Base-by-base conservation (phyloP, 352 stramenopile species). In the Hyaloperonospora brassicae region DNA sequence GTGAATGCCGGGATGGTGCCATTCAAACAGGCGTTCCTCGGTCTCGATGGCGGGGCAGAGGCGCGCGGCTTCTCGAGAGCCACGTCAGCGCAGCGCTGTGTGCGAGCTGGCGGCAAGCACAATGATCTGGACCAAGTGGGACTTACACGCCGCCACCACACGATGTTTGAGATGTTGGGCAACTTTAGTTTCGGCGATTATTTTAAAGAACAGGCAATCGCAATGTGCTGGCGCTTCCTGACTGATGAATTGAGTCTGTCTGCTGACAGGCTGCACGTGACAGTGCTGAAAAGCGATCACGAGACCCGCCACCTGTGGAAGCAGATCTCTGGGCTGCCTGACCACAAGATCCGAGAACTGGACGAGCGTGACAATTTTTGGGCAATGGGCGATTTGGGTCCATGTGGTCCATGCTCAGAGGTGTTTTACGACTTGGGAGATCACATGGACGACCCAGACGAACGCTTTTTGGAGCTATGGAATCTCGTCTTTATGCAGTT, bases 401-500 rank as follows among this genome's bases (percentile, higher is more conserved):
- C 93, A 1, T 98, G 94, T 61, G 93, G 93, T 1, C 91, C 93
- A 14, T 98, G 94, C 70, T 89, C 84, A 2, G 93, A 98, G 76
- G 96, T 98, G 57, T 96, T 97, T 58, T 98, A 95, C 72, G 92
- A 98, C 75, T 74, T 95, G 7, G 70, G 74, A 30, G 76, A 87
- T 17, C 69, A 83, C 57, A 86, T 87, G 22, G 56, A 64, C 42
- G 89, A 97, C 75, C 79, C 89, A 10, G 71, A 88, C 39, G 77
- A 88, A 45, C 76, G 75, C 22, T 91, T 70, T 35, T 76, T 98
- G 52, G 89, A 98, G 73, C 97, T 98, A 48, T 98, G 95, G 94
- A 98, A 98, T 66, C 84, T 97, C 55, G 95, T 98, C 12, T 98
- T 98, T 64, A 98, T 98, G 79, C 94, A 98, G 73, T 97, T 95